Evolutionary conservation across 495 filamentous ascomycete species (phyloP).

Genomic region (Platismatia glauca): DNA sequence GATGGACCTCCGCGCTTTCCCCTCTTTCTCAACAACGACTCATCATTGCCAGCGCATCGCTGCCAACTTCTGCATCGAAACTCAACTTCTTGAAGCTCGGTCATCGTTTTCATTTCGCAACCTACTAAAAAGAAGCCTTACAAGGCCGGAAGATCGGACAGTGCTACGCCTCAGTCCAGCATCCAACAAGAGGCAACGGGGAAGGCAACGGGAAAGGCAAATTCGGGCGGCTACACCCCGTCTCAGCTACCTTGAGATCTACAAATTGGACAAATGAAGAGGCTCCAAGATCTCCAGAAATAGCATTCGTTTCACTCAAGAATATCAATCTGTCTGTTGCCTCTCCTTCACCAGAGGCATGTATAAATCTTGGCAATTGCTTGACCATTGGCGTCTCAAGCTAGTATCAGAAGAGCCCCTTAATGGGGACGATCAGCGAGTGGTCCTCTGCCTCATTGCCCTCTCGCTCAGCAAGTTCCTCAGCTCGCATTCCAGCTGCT

Average conservation of each 20-base stretch:
- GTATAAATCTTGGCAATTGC: slow-evolving; percentile 1
- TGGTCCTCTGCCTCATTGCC: slow-evolving; percentile 13
- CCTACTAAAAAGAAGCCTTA: neutral
- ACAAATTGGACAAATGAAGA: slow-evolving; percentile 19
- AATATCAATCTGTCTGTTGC: slow-evolving; percentile 1
- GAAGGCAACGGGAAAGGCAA: slow-evolving; percentile 7
- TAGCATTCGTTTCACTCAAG: slow-evolving; percentile 19
- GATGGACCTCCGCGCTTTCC: neutral
- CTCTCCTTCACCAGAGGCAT: slow-evolving; percentile 7
- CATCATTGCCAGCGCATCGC: slow-evolving; percentile 25
- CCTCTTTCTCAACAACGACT: slow-evolving; percentile 19
- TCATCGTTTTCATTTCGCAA: too few species aligned
- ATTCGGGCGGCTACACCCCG: slow-evolving; percentile 20
- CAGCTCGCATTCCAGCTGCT: slow-evolving; percentile 55
- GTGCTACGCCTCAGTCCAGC: slow-evolving; percentile 7
- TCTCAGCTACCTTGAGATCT: slow-evolving; percentile 20
- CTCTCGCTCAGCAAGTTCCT: slow-evolving; percentile 43
- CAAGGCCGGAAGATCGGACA: neutral
- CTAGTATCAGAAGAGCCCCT: slow-evolving; percentile 4
- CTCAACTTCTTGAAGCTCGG: neutral
- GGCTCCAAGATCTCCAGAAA: slow-evolving; percentile 14
- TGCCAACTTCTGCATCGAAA: slow-evolving; percentile 32
- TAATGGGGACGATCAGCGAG: slow-evolving; percentile 8
- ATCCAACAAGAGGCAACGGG: slow-evolving; percentile 1
- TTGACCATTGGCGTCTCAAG: slow-evolving; percentile 4